Evolutionary conservation across 129 eudicot genomes (phyloP), one percentile per base, ranked within the genome.

Genomic region (Rutidosis leptorrhynchoides): DNA sequence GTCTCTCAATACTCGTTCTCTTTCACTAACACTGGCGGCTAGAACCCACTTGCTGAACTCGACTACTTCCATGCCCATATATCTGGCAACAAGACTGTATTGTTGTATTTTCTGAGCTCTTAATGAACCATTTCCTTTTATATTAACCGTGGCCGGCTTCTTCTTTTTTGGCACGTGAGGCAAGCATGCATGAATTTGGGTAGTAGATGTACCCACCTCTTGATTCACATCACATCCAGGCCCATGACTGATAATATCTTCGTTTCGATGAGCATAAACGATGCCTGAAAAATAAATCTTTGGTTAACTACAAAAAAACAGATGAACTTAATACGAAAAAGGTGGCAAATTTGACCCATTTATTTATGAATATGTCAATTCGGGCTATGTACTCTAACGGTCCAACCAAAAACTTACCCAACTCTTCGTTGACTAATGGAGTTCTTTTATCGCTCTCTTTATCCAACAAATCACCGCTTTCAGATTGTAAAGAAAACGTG

Each of bases 191-290:
- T 77, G 80, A 46, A 23, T 69, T 21, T 22, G 48, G 16, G 64
- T 20, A n/a, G n/a, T n/a, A 3, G 43, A 25, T 52, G 59, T n/a
- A n/a, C 54, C 45, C 9, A 17, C 43, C 49, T 81, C 85, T 68
- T 58, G 72, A 57, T 54, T 61, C 52, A 42, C 72, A 30, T 72
- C 69, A 28, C 28, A 27, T 42, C 80, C 78, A 54, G 74, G 77
- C 58, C 85, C 77, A n/a, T 63, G 59, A 77, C 88, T 86, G 42
- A 93, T 85, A 32, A 93, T 78, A 43, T 93, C 96, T 73, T 85
- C 95, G 43, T 88, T 83, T 8, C 96, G 89, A 73, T 93, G 98
- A 53, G 95, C 83, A 73, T 93, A 88, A 29, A 92, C 83, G 42
- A 85, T 82, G 33, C 98, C 98, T 92, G 77, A 61, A 62, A 28